Evolutionary conservation across 1,284 basidiomycete genomes (phyloP), one percentile per base, ranked within the genome.

Genomic region (Leucoagaricus sp.): DNA sequence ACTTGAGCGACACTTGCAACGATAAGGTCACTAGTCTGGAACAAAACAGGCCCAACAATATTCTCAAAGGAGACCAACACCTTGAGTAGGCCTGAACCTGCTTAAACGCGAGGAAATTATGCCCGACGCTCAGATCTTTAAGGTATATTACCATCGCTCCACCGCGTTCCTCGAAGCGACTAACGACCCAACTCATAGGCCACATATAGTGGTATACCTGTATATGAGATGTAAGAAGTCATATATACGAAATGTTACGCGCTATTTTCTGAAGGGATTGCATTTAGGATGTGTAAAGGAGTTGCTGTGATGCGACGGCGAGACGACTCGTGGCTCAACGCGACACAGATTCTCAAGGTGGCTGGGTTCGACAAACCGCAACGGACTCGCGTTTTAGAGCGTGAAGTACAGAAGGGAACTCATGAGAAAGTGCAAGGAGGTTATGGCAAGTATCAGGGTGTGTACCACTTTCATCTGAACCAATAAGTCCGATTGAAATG

Each of bases 401-500:
- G 97, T 62, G 97, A 99, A 75, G 89, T 99, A 2, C 97, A 99
- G 72, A 98, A 98, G 74, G 97, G 96, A 25, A 91, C 94, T 64
- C 97, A 99, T 72, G 97, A 99, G 75, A 99, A 99, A 73, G 95
- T 99, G 0, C 97, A 99, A 72, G 97, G 97, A 33, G 97, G 97
- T 0, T 99, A 99, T 73, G 97, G 97, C 64, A 99, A 99, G 76
- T 99, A 98, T 72, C 97, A 99, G 82, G 97, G 96, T 96, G 60
- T 61, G 85, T 58, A 21, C 46, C 52, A 58, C 33, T 26, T 40
- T 38, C 36, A 44, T 26, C 34, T 53, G 49, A 31, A 48, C 26
- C 48, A 51, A 45, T 54, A 34, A 28, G 19, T 7, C 41, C 52
- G 26, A 57, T 51, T 40, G 31, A 61, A 58, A n/a, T 55, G 56